phyloP scores from a whole-genome alignment of 306 rosid species.

The Quercus variabilis region DNA sequence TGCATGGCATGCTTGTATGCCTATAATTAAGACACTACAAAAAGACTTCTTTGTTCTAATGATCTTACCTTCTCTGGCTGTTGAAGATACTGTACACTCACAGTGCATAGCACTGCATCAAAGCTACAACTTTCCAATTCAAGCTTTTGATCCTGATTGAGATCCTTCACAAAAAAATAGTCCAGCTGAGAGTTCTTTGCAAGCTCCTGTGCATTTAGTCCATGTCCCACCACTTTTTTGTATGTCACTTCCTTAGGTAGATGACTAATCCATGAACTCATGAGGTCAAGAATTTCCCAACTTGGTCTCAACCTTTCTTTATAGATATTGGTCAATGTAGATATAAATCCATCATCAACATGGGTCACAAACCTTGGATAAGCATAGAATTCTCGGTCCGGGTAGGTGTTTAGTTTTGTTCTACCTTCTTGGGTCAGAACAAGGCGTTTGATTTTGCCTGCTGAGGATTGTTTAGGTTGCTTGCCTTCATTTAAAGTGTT shows the following conservation, averaged over 20 bases:
- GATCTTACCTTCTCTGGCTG: slow-evolving; percentile 79
- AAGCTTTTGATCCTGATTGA: slow-evolving; percentile 63
- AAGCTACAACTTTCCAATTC: slow-evolving; percentile 50
- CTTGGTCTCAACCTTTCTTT: slow-evolving; percentile 54
- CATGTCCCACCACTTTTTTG: slow-evolving; percentile 78
- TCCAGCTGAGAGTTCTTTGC: slow-evolving; percentile 65
- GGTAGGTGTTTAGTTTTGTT: slow-evolving; percentile 50
- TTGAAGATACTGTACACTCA: slow-evolving; percentile 92
- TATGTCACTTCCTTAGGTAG: slow-evolving; percentile 58
- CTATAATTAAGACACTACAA: background rate
- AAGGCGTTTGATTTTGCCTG: slow-evolving; percentile 57
- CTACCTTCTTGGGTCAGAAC: slow-evolving; percentile 61
- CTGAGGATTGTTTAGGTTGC: slow-evolving; percentile 35
- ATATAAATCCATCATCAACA: slow-evolving; percentile 69
- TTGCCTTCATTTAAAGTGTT: slow-evolving; percentile 40
- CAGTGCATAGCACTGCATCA: slow-evolving; percentile 82
- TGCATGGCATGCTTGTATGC: background rate
- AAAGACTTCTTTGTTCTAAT: background rate
- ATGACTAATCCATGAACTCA: slow-evolving; percentile 94
- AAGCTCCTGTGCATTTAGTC: slow-evolving; percentile 79
- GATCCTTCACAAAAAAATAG: slow-evolving; percentile 73
- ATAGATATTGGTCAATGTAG: slow-evolving; percentile 59
- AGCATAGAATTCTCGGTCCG: slow-evolving; percentile 71
- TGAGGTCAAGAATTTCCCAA: slow-evolving; percentile 62
- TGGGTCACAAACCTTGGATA: slow-evolving; percentile 79